Conservation (phyloP, 2,329 filamentous ascomycete genomes). For the Cercospora brassicicola region DNA sequence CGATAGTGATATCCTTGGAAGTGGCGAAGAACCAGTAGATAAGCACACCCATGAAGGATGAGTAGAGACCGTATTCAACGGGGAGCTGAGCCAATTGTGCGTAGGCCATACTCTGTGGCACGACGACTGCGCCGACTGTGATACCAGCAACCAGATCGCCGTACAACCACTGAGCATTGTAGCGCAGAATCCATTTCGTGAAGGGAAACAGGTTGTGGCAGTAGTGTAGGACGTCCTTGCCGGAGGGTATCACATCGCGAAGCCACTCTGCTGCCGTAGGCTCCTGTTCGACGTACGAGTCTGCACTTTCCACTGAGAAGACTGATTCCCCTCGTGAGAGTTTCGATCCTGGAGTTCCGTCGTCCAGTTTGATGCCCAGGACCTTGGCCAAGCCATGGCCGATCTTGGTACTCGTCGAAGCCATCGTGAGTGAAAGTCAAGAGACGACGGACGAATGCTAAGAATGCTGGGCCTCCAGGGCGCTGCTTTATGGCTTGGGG, state of each 20-base stretch:
- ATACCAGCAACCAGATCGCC: slow-evolving; percentile 88
- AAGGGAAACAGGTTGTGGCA: slow-evolving; percentile 79
- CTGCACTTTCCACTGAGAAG: slow-evolving; percentile 69
- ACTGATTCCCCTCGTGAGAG: slow-evolving; percentile 76
- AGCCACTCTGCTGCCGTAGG: slow-evolving; percentile 76
- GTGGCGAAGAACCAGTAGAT: slow-evolving; percentile 98
- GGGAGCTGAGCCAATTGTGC: slow-evolving; percentile 78
- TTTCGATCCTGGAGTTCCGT: slow-evolving; percentile 55
- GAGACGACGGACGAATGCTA: slow-evolving; percentile 14
- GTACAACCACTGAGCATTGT: slow-evolving; percentile 84
- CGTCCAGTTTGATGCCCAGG: slow-evolving; percentile 78
- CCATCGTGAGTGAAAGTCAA: slow-evolving; percentile 27
- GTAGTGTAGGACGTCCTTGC: slow-evolving; percentile 60
- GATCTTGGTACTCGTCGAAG: slow-evolving; percentile 54
- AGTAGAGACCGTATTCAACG: slow-evolving; percentile 83
- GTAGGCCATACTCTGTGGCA: slow-evolving; percentile 98
- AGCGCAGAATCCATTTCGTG: slow-evolving; percentile 79
- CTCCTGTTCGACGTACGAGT: slow-evolving; percentile 79
- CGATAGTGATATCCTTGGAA: slow-evolving; percentile 97
- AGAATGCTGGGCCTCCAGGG: slow-evolving; percentile 12
- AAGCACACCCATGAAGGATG: slow-evolving; percentile 92
- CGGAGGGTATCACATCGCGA: slow-evolving; percentile 60
- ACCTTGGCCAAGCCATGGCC: slow-evolving; percentile 74
- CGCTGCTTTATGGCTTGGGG: background rate
- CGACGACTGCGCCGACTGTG: slow-evolving; percentile 75